phyloP scores from a whole-genome alignment of 1,139 yeast genomes.

The Insectozyma bohioensis region DNA sequence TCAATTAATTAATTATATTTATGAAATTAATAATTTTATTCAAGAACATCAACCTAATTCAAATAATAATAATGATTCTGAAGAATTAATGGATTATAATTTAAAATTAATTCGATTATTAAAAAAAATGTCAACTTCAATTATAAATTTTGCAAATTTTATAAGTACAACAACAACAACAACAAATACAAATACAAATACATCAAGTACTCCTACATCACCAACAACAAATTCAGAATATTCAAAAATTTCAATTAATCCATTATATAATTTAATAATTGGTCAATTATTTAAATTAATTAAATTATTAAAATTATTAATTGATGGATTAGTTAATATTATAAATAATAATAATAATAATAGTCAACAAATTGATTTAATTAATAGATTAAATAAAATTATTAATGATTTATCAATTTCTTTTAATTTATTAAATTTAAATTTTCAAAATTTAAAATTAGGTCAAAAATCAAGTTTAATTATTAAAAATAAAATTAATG shows the following conservation, averaged over 20 bases:
- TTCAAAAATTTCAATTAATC: conserved; percentile 23
- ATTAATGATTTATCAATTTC: conserved; percentile 40
- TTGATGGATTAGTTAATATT: conserved; percentile 37
- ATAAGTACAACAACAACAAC: conserved; percentile 15
- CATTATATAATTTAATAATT: conserved; percentile 34
- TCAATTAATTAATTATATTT: conserved; percentile 24
- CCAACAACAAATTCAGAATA: no score
- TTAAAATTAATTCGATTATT: conserved; percentile 45
- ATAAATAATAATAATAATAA: no score
- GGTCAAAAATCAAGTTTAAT: conserved; percentile 25
- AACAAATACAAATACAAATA: no score
- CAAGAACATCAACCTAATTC: conserved; percentile 17
- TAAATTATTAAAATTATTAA: conserved; percentile 34
- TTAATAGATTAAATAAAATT: conserved; percentile 32
- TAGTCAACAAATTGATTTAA: conserved; percentile 25
- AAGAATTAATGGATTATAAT: conserved; percentile 45
- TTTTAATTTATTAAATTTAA: conserved; percentile 33
- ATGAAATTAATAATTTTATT: no score
- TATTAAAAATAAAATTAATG: conserved; percentile 27
- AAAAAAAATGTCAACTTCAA: conserved; percentile 40
- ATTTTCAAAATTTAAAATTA: conserved; percentile 18
- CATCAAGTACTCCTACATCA: no score
- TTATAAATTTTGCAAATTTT: conserved; percentile 32
- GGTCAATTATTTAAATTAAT: conserved; percentile 37
- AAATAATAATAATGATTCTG: conserved; percentile 19